Percentiles rank a stretch among this genome's conserved stretches.
These are phyloP conservation scores for Pyrrhoderma lamaoense DNA, from an alignment of 1,284 basidiomycete species.

Conservation along the genomic window DNA sequence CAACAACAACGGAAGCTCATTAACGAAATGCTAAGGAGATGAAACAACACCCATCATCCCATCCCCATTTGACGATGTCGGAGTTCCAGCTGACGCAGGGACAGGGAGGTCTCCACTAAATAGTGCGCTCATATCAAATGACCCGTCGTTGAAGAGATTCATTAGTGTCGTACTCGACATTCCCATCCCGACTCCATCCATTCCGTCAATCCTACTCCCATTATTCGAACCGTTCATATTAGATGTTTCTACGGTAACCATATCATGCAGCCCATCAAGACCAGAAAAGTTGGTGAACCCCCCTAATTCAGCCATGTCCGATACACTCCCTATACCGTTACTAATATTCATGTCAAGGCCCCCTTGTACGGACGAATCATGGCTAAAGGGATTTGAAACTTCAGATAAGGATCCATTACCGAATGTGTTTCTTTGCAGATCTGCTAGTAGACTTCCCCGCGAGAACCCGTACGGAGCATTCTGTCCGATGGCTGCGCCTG, in stretches of 20 bases:
- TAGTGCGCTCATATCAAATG: constrained; percentile 27
- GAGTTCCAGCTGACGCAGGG: constrained; percentile 3
- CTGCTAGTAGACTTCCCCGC: background rate
- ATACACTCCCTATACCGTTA: background rate
- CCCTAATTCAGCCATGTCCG: background rate
- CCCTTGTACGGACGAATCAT: too few relatives aligned
- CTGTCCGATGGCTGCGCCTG: too few relatives aligned
- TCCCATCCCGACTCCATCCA: constrained; percentile 4
- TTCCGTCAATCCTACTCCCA: background rate
- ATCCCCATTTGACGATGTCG: constrained; percentile 1
- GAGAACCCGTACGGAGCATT: too few relatives aligned
- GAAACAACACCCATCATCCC: constrained; percentile 10
- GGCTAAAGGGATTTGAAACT: too few relatives aligned
- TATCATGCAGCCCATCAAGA: background rate
- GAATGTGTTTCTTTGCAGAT: background rate
- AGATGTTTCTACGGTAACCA: background rate
- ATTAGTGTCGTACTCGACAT: constrained; percentile 24
- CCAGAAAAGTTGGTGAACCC: background rate
- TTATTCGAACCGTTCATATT: background rate
- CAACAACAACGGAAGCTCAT: too few relatives aligned
- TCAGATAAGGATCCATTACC: too few relatives aligned
- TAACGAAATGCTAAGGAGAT: too few relatives aligned
- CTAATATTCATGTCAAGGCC: too few relatives aligned
- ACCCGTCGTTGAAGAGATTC: constrained; percentile 31
- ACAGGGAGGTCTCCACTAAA: constrained; percentile 18